Evolutionary conservation across 345 rosid species (phyloP).

Genomic region (Gossypium longicalyx): DNA sequence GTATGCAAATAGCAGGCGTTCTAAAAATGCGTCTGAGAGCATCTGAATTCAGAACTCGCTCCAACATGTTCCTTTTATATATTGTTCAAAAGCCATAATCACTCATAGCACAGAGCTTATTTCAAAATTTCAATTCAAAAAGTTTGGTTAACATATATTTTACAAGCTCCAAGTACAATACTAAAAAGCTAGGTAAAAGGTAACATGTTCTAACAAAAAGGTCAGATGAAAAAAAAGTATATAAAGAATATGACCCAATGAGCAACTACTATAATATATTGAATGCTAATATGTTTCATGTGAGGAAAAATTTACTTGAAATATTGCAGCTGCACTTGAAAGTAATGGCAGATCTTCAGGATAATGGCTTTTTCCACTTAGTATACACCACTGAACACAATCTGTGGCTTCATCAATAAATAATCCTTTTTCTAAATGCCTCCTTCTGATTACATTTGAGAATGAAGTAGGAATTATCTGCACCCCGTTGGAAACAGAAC

Average conservation of each 20-base stretch:
- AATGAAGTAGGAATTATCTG: constrained; percentile 49
- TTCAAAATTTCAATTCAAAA: background rate
- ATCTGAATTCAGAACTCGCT: background rate
- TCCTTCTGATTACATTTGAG: constrained; percentile 51
- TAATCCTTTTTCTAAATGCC: constrained; percentile 69
- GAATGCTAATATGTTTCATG: background rate
- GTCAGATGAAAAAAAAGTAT: background rate
- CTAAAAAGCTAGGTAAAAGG: background rate
- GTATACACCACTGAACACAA: constrained; percentile 66
- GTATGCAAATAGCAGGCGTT: background rate
- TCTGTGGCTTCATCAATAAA: constrained; percentile 33
- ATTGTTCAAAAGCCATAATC: background rate
- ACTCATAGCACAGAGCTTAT: background rate
- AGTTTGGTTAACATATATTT: background rate
- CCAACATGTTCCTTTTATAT: background rate
- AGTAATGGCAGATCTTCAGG: constrained; percentile 68
- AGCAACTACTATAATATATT: background rate
- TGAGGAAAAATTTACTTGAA: constrained; percentile 52
- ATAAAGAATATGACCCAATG: background rate
- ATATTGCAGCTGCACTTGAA: constrained; percentile 76
- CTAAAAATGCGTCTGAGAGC: background rate
- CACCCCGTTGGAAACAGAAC: constrained; percentile 54
- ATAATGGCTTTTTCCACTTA: constrained; percentile 74
- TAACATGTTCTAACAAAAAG: background rate
- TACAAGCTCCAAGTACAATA: background rate